phyloP scores from a whole-genome alignment of 163 green algal species.

The Chlamydomonas reinhardtii region DNA sequence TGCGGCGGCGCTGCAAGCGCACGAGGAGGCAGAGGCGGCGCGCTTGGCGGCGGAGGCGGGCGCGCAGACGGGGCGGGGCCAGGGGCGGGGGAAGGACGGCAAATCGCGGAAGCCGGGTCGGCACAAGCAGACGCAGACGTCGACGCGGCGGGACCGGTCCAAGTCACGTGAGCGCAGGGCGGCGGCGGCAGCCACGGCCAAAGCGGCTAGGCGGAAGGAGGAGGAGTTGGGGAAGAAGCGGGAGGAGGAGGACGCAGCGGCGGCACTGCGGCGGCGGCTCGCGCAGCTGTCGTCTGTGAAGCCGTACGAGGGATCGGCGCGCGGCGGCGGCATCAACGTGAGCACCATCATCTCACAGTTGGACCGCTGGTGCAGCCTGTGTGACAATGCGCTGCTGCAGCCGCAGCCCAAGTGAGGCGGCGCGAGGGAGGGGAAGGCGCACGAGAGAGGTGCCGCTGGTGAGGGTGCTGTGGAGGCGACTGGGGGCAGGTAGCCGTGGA shows the following conservation, averaged over 20 bases:
- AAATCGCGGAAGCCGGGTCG: too few species aligned
- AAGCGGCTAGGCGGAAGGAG: background rate
- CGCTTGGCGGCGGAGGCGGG: background rate
- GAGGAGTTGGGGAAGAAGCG: background rate
- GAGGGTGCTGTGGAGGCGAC: too few species aligned
- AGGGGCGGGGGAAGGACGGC: too few species aligned
- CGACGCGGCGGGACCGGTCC: too few species aligned
- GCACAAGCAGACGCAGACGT: too few species aligned
- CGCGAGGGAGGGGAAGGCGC: too few species aligned
- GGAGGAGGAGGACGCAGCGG: background rate
- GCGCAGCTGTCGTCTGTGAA: background rate
- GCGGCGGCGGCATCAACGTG: conserved; percentile 22
- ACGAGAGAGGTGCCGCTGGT: too few species aligned
- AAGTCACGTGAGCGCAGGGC: background rate
- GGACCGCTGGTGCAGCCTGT: conserved; percentile 38
- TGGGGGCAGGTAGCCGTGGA: too few species aligned
- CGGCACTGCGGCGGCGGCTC: background rate
- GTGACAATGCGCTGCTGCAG: conserved; percentile 25
- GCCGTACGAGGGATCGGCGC: conserved; percentile 4
- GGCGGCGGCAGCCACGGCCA: background rate
- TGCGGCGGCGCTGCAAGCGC: background rate
- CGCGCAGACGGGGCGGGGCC: background rate
- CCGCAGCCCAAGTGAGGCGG: background rate
- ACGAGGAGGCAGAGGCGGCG: conserved; percentile 1
- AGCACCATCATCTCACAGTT: conserved; percentile 37